These are phyloP conservation scores for Solanum lycopersicoides DNA, from an alignment of 257 asterid genomes.

Conservation along the genomic window DNA sequence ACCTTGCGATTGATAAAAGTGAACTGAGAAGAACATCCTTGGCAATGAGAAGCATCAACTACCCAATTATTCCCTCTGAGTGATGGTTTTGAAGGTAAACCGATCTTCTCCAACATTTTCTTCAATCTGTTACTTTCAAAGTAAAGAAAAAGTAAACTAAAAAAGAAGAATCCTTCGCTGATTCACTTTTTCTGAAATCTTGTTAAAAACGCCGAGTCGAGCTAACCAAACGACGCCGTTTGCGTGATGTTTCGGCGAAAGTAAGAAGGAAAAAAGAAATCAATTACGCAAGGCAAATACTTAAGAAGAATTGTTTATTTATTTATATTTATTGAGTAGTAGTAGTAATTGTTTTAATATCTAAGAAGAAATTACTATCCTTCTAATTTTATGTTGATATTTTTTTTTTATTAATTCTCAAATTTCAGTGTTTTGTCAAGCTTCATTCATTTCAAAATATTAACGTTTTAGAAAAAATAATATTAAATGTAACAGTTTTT, in stretches of 20 bases:
- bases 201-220: background rate
- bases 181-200: background rate
- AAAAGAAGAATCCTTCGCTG: background rate
- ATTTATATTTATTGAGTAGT: too few relatives aligned
- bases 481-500: too few relatives aligned
- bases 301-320: background rate
- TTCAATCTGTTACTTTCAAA: background rate
- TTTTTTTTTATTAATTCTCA: background rate
- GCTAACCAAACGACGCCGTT: background rate
- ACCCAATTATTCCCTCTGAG: conserved; percentile 84
- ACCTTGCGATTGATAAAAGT: conserved; percentile 99
- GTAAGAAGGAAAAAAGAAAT: background rate
- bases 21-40: conserved; percentile 92
- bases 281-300: background rate
- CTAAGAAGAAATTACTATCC: background rate
- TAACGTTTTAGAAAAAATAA: too few relatives aligned
- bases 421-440: background rate
- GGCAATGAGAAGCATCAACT: conserved; percentile 90
- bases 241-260: background rate
- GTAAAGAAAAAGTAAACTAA: background rate
- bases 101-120: conserved; percentile 87
- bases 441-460: too few relatives aligned
- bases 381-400: background rate
- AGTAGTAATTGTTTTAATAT: background rate
- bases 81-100: conserved; percentile 89